Conservation (phyloP, 73 alveolate species). For the Durusdinium trenchii region DNA sequence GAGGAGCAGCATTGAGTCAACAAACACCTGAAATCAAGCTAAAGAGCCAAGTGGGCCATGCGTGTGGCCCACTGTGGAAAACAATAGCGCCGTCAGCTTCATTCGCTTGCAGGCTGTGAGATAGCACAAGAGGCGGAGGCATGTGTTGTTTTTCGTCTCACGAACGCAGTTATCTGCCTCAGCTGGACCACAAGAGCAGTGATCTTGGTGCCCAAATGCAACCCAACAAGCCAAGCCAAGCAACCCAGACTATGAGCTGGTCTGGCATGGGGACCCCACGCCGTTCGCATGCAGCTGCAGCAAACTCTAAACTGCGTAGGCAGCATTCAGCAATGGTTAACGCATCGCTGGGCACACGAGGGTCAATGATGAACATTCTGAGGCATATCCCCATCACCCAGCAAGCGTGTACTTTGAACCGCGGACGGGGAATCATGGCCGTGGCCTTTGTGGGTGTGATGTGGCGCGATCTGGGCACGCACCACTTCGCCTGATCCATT, state of each 20-base stretch:
- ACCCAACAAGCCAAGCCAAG: background rate
- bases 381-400: too few relatives aligned
- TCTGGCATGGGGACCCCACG: background rate
- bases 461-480: too few relatives aligned
- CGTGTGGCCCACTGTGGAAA: background rate
- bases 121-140: background rate
- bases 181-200: background rate
- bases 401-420: too few relatives aligned
- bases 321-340: background rate
- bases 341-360: background rate
- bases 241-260: background rate
- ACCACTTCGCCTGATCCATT: too few relatives aligned
- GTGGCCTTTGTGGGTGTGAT: too few relatives aligned
- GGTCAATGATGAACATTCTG: background rate
- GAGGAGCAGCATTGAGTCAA: background rate
- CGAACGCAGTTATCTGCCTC: conserved; percentile 14
- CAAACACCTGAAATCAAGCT: background rate
- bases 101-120: background rate
- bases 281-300: background rate
- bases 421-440: too few relatives aligned
- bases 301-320: background rate
- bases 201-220: too few relatives aligned
- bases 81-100: background rate
- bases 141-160: background rate
- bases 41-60: background rate